Percentiles rank a stretch among this genome's conserved stretches.
These are phyloP conservation scores for Metrosideros polymorpha DNA, from an alignment of 441 rosid species.

Conservation along the genomic window DNA sequence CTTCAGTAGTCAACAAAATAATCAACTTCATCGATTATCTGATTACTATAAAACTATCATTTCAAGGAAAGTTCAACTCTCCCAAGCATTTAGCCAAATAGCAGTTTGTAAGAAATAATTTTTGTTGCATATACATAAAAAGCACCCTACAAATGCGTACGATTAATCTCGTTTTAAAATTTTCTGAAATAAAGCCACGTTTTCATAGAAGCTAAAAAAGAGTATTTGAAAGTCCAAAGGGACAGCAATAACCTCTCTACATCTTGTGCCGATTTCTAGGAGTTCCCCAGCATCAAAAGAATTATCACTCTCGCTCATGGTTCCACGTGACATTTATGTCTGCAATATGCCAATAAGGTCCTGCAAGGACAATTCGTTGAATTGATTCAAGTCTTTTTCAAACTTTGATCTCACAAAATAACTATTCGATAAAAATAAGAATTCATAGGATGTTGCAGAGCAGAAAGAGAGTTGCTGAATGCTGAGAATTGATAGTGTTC, in stretches of 20 bases:
- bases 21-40: neutral
- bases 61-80: neutral
- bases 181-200: neutral
- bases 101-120: neutral
- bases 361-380: neutral
- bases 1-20: neutral
- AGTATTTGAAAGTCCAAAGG: neutral
- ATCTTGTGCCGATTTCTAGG: conserved; percentile 45
- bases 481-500: neutral
- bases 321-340: conserved; percentile 38
- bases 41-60: neutral
- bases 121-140: neutral
- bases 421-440: neutral
- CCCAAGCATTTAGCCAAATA: neutral
- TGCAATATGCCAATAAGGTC: neutral
- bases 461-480: neutral
- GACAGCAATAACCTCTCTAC: conserved; percentile 39
- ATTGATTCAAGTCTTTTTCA: neutral
- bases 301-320: conserved; percentile 31
- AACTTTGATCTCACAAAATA: neutral
- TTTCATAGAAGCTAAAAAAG: neutral
- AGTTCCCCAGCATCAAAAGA: conserved; percentile 45
- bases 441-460: neutral
- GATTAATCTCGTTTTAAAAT: neutral
- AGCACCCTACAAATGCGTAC: neutral